Percentiles rank a stretch among this genome's conserved stretches.
These are phyloP conservation scores for Aspergillus awamori DNA, from an alignment of 2,329 filamentous ascomycete genomes.

Conservation along the genomic window DNA sequence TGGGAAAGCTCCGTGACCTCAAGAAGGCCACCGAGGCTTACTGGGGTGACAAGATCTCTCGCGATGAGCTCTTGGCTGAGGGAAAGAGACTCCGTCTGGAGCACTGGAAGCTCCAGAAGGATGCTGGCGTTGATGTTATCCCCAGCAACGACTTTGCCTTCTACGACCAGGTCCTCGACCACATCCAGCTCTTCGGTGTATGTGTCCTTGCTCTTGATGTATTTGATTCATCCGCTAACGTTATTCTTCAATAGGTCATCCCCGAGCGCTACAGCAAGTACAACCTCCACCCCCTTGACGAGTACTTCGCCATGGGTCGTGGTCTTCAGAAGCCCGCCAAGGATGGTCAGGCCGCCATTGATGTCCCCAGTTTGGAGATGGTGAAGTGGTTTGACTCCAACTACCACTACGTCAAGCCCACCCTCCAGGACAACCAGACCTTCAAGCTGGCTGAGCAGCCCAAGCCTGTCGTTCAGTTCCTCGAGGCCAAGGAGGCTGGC, in stretches of 20 bases:
- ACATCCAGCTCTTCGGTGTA: conserved; percentile 97
- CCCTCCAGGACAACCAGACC: conserved; percentile 92
- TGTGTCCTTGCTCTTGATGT: conserved; percentile 41
- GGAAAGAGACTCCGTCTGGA: conserved; percentile 94
- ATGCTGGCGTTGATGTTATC: conserved; percentile 95
- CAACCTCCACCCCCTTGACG: conserved; percentile 83
- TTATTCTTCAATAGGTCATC: conserved; percentile 63
- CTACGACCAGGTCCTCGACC: conserved; percentile 96
- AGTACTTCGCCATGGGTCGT: conserved; percentile 99
- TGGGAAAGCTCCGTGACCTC: conserved; percentile 97
- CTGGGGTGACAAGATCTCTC: conserved; percentile 93
- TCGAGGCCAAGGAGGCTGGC: conserved; percentile 96
- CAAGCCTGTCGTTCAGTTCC: conserved; percentile 93
- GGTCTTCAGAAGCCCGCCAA: conserved; percentile 85
- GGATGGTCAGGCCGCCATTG: conserved; percentile 59
- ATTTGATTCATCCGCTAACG: conserved; percentile 24
- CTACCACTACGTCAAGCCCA: conserved; percentile 99
- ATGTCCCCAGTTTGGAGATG: conserved; percentile 96
- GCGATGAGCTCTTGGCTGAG: conserved; percentile 86
- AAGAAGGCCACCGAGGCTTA: conserved; percentile 99
- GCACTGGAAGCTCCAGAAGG: conserved; percentile 99
- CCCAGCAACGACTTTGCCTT: conserved; percentile 99
- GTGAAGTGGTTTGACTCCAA: conserved; percentile 99
- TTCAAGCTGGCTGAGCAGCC: conserved; percentile 87
- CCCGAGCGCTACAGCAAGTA: conserved; percentile 93